phyloP scores from a whole-genome alignment of 768 basidiomycete genomes.

The Filobasidium floriforme region DNA sequence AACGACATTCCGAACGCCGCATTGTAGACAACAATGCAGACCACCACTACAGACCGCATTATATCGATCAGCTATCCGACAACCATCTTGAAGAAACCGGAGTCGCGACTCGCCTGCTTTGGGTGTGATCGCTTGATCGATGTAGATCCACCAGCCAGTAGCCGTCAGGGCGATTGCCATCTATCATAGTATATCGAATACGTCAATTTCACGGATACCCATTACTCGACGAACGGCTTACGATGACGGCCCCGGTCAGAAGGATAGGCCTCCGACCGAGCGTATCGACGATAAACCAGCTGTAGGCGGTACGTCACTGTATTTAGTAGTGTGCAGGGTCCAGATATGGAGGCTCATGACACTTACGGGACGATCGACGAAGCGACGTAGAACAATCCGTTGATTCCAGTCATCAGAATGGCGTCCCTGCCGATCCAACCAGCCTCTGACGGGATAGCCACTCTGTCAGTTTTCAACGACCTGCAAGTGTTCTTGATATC shows the following conservation, averaged over 20 bases:
- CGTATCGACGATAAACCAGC: conserved; percentile 88
- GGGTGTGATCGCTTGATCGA: conserved; percentile 77
- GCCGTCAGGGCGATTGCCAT: conserved; percentile 74
- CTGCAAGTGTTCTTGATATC: conserved; percentile 18
- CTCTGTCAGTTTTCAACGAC: not conserved
- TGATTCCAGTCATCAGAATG: conserved; percentile 91
- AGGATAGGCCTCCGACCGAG: conserved; percentile 84
- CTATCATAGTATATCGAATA: conserved; percentile 42
- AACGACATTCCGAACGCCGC: conserved; percentile 79
- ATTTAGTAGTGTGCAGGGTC: not conserved
- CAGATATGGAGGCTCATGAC: not conserved
- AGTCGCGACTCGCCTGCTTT: conserved; percentile 47
- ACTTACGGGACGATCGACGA: conserved; percentile 75
- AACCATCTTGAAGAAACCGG: no score
- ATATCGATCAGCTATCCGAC: not conserved
- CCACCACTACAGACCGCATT: conserved; percentile 55
- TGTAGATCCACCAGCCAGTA: conserved; percentile 89
- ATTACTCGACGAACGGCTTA: conserved; percentile 43
- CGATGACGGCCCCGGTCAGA: conserved; percentile 72
- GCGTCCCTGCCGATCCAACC: conserved; percentile 93
- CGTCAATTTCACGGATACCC: no score
- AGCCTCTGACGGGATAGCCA: conserved; percentile 56
- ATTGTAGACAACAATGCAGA: conserved; percentile 85
- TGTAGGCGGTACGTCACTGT: conserved; percentile 37
- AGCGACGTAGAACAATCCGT: conserved; percentile 56